Evolutionary conservation across 345 rosid species (phyloP), one percentile per base, ranked within the genome.

Genomic region (Hibiscus syriacus): DNA sequence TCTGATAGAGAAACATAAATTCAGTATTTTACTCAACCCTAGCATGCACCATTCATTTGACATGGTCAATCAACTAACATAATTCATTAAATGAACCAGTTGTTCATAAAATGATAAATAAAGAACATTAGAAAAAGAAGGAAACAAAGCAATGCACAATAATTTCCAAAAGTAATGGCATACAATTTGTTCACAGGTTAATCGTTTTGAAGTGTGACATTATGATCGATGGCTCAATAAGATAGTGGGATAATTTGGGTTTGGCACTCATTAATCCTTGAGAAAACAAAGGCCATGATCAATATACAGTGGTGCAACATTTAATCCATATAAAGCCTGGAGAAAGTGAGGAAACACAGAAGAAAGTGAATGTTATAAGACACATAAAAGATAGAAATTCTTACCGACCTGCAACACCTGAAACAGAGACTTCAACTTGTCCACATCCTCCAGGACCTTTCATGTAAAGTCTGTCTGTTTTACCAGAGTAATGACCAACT

Each of bases 361-460:
- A 32, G 46, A 50, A 66, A 0, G 48, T 52, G 25, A 52, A 50
- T 19, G 17, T 59, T 32, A 27, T 16, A 41, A 8, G 19, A 50
- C 2, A 66, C 32, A 53, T 29, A 22, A 25, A 38, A 70, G 52
- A 48, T 66, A 34, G 7, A 34, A 61, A 36, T 11, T 43, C 22
- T 55, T 29, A 69, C 65, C 0, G 68, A 86, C 99, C 97, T 36
- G 84, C 78, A 77, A 94, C 90, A 60, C 97, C 92, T 79, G 99
- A 84, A 73, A 94, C 98, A 62, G 99, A 93, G 38, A 87, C 98
- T 83, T 94, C 99, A 64, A 94, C 99, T 81, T 72, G 74, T 91
- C 99, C n/a, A n/a, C n/a, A n/a, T n/a, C n/a, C n/a, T n/a, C n/a
- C n/a, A n/a, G n/a, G n/a, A n/a, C n/a, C n/a, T n/a, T n/a, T n/a